These are phyloP conservation scores for Cryphonectria japonica DNA, from an alignment of 2,329 filamentous ascomycete genomes.

Conservation along the genomic window DNA sequence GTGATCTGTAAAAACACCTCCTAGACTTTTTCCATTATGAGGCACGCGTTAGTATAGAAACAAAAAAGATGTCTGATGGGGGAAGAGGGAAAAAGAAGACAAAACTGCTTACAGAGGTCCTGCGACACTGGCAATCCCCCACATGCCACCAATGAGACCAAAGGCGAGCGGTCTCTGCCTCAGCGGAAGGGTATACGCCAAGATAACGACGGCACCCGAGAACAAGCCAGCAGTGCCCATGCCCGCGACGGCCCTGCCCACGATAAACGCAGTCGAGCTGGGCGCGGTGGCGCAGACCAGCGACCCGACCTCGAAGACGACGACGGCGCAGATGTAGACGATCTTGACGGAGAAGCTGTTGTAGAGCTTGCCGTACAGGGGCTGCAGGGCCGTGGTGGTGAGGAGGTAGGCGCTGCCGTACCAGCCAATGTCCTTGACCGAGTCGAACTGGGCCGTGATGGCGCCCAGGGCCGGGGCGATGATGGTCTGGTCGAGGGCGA, in stretches of 20 bases:
- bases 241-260: slow-evolving; percentile 56
- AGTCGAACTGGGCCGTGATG: slow-evolving; percentile 51
- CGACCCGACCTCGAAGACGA: slow-evolving; percentile 40
- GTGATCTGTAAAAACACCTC: slow-evolving; percentile 54
- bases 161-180: slow-evolving; percentile 58
- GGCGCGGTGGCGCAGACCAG: slow-evolving; percentile 49
- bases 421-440: slow-evolving; percentile 56
- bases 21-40: slow-evolving; percentile 36
- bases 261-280: slow-evolving; percentile 52
- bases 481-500: slow-evolving; percentile 56
- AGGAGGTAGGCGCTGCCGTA: slow-evolving; percentile 55
- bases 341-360: slow-evolving; percentile 54
- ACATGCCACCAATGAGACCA: slow-evolving; percentile 59
- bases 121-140: slow-evolving; percentile 53
- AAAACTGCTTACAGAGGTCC: slow-evolving; percentile 45
- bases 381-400: slow-evolving; percentile 53
- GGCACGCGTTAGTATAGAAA: too few species aligned
- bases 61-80: background rate
- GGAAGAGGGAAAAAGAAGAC: background rate
- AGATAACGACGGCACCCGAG: slow-evolving; percentile 53
- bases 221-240: slow-evolving; percentile 56
- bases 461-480: slow-evolving; percentile 57
- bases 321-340: slow-evolving; percentile 45
- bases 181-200: slow-evolving; percentile 55
- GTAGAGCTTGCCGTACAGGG: slow-evolving; percentile 54